phyloP scores from a whole-genome alignment of 345 rosid species.

The Citrus trifoliata region DNA sequence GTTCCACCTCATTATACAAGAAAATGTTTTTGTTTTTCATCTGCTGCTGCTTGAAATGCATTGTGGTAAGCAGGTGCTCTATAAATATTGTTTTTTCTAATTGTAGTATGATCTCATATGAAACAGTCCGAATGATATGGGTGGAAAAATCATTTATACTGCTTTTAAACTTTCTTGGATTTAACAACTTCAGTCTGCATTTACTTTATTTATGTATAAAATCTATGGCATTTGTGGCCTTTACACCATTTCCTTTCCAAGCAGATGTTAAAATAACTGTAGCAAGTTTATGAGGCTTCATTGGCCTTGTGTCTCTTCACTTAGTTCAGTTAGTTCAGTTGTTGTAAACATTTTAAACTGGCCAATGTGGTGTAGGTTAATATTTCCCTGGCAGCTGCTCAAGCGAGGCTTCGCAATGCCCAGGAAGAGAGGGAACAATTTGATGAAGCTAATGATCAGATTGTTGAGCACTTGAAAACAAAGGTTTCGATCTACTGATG shows the following conservation, averaged over 20 bases:
- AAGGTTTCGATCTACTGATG: conserved; percentile 45
- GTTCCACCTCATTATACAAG: background rate
- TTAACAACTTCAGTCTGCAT: background rate
- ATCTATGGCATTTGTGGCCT: background rate
- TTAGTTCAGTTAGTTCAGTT: background rate
- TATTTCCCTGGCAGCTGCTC: conserved; percentile 85
- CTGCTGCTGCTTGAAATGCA: background rate
- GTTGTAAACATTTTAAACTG: conserved; percentile 13
- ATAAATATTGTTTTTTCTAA: background rate
- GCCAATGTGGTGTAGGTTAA: conserved; percentile 51
- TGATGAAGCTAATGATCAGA: conserved; percentile 88
- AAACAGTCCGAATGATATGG: background rate
- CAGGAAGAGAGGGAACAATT: conserved; percentile 91
- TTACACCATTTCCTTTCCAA: background rate
- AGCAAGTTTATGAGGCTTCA: background rate
- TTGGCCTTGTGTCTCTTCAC: background rate
- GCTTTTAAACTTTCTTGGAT: background rate
- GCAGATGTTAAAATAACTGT: background rate
- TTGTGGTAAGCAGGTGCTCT: background rate
- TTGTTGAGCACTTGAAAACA: conserved; percentile 72
- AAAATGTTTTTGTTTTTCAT: background rate
- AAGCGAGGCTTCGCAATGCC: conserved; percentile 72
- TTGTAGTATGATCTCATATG: background rate
- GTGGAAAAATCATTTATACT: background rate
- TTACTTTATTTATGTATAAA: background rate